Evolutionary conservation across 202 grass and related monocot species (phyloP), one percentile per base, ranked within the genome.

Genomic region (Setaria italica): DNA sequence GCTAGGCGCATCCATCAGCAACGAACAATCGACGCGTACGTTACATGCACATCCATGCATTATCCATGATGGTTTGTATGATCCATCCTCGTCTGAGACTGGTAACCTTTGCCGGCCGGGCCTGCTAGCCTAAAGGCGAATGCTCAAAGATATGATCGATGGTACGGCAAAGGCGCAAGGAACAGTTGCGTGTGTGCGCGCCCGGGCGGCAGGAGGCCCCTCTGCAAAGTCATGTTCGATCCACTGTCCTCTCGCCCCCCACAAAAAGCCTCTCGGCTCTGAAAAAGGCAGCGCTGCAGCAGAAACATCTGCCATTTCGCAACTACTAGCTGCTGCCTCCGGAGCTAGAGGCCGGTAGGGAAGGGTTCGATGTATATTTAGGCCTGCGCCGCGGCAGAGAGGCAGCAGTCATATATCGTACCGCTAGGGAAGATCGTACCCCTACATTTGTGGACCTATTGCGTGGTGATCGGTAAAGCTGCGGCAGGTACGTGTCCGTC

Each of bases 171-270:
- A 80, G 76, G 34, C 50, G 34, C 43, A 70, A 30, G 25, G 53
- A 84, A 80, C 73, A 81, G 82, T 84, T 25, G 33, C 20, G 71
- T 60, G 49, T 72, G 45, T 6, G n/a, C n/a, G 56, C 25, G 25
- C 25, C 16, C 55, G 7, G 55, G 55, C 20, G 0, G 56, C n/a
- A 11, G 57, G n/a, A 58, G 55, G 62, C 9, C 60, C 62, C 47
- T 78, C 65, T 79, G 50, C 63, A 67, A 64, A 48, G 78, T 77
- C 79, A 81, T 56, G 83, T 74, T 83, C 65, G 79, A 73, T 71
- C 65, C n/a, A 74, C 55, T 74, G 84, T 79, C 67, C 67, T 71
- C 79, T 42, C n/a, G n/a, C 3, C 54, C 11, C 56, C 33, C 70
- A 15, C 14, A 72, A 82, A 80, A 82, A 21, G 32, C 41, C 70